Evolutionary conservation across 768 basidiomycete species (phyloP), one percentile per base, ranked within the genome.

Genomic region (Lentinula sp.): DNA sequence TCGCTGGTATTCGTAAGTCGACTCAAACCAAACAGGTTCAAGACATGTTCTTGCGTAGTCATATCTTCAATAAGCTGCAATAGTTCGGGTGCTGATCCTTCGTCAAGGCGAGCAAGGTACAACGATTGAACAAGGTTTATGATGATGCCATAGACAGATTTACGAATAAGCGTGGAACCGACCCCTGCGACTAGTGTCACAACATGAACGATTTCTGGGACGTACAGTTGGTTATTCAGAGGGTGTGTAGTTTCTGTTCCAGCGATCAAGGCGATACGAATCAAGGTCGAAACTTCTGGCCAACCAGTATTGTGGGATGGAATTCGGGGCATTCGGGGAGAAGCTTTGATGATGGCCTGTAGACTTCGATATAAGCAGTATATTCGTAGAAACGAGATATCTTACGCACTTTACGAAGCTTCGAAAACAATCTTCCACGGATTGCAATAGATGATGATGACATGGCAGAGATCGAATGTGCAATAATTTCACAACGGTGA

Each of bases 121-220:
- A 95, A 73, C 0, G 88, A 84, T 64, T 95, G 94, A 16, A 95
- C 73, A 39, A 93, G 79, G 71, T 94, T 94, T 72, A 93, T 81
- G 63, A 92, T 74, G 41, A 91, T 81, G 8, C 90, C 93, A 68
- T 91, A 93, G 43, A 92, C 83, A 4, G 91, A 88, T 63, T 88
- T 88, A 23, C 94, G 85, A 53, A 94, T 84, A 12, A 86, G 73
- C 0, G 85, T 73, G 6, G 89, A 83, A 10, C 95, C 95, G 39
- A 85, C 85, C 9, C 84, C 90, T 6, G 89, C 84, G 1, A 90
- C 77, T n/a, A 95, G 77, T 5, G 88, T 86, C 63, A 92, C 84
- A 42, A 92, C 77, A 70, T 97, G 92, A 48, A 87, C 77, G 36
- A 91, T 77, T 70, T 97, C 95, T 0, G 95, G 90, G 4, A 94